These are phyloP conservation scores for Tetrastigma voinierianum DNA, from an alignment of 164 flowering plant species.

Conservation along the genomic window DNA sequence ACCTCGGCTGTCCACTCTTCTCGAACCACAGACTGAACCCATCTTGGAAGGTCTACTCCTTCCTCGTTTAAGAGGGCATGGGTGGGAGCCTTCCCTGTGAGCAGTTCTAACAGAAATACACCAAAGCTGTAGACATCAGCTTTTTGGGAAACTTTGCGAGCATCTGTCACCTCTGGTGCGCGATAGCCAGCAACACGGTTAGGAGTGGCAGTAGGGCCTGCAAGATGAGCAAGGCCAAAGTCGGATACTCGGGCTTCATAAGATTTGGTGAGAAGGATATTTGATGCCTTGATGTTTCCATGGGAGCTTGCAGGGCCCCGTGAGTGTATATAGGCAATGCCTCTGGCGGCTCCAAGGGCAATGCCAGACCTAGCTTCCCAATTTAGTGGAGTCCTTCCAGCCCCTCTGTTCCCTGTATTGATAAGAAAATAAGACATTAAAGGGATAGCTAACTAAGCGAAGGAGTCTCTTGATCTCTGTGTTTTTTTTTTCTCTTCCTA, in stretches of 20 bases:
- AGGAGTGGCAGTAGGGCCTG: conserved; percentile 50
- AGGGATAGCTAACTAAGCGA: neutral
- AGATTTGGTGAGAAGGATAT: conserved; percentile 66
- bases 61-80: conserved; percentile 72
- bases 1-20: conserved; percentile 89
- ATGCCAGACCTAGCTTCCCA: conserved; percentile 80
- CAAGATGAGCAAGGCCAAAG: conserved; percentile 73
- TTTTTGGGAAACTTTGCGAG: conserved; percentile 71
- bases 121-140: conserved; percentile 97
- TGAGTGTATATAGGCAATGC: conserved; percentile 66
- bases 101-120: conserved; percentile 71
- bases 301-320: conserved; percentile 60
- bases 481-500: neutral
- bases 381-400: conserved; percentile 78
- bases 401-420: conserved; percentile 65
- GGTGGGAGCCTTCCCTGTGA: conserved; percentile 85
- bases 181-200: conserved; percentile 81
- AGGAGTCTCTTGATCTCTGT: neutral
- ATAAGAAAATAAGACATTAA: neutral
- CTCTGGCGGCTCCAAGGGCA: conserved; percentile 85
- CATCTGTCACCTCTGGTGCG: conserved; percentile 87
- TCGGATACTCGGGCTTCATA: conserved; percentile 81
- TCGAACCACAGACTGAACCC: conserved; percentile 85
- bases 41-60: conserved; percentile 87
- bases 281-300: conserved; percentile 91